Evolutionary conservation across 345 rosid genomes (phyloP).

Genomic region (Eucalyptus regnans): DNA sequence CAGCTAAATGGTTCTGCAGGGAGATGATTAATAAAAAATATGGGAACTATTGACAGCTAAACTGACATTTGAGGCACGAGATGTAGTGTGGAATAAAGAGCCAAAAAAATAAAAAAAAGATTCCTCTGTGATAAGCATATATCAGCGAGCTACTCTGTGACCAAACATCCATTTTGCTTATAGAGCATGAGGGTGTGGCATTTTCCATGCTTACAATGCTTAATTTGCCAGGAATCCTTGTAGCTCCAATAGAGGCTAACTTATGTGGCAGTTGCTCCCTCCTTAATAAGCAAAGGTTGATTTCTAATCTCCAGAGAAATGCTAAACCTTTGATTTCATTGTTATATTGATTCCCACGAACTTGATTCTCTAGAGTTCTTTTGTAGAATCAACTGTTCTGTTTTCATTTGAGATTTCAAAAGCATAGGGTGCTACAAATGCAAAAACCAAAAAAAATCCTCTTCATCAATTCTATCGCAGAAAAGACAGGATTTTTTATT

Average conservation of each 20-base stretch:
- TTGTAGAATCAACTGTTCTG: neutral
- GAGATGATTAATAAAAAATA: neutral
- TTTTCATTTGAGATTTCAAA: neutral
- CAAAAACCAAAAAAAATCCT: neutral
- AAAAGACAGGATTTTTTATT: neutral
- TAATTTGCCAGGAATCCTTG: neutral
- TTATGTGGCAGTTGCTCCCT: neutral
- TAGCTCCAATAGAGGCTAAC: neutral
- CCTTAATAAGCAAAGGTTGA: neutral
- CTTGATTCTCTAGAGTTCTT: neutral
- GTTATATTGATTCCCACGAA: neutral
- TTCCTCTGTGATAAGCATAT: neutral
- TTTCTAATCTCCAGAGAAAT: neutral
- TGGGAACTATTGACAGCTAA: neutral
- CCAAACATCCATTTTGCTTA: neutral
- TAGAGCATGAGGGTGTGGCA: neutral
- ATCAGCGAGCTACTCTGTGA: neutral
- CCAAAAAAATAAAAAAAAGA: neutral
- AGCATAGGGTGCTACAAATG: neutral
- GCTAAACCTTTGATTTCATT: neutral
- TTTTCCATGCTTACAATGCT: neutral
- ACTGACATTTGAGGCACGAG: neutral
- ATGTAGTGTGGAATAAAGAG: neutral
- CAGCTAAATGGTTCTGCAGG: neutral
- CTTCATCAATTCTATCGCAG: neutral